phyloP scores from a whole-genome alignment of 306 rosid genomes.

The Quercus bicolor region DNA sequence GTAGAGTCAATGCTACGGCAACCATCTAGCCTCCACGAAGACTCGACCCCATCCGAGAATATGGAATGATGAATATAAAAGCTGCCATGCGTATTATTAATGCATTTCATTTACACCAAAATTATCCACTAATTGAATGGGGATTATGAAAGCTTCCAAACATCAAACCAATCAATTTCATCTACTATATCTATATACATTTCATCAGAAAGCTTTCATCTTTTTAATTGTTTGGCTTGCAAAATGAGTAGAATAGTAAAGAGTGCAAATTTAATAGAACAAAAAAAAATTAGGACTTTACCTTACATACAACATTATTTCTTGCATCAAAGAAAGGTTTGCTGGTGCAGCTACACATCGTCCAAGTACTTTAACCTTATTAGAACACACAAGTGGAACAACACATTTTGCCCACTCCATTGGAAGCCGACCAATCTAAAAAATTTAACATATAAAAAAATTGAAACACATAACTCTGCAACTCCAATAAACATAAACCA shows the following conservation, averaged over 20 bases:
- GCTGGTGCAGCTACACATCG: constrained; percentile 64
- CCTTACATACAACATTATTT: constrained; percentile 64
- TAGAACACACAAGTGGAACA: constrained; percentile 53
- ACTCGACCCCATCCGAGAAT: constrained; percentile 38
- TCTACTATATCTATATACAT: background rate
- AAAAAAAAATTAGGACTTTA: constrained; percentile 6
- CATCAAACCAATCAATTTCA: background rate
- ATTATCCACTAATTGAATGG: background rate
- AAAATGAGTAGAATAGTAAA: background rate
- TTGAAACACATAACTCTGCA: background rate
- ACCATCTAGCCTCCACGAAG: constrained; percentile 67
- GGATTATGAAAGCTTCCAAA: background rate
- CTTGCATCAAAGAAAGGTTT: constrained; percentile 65
- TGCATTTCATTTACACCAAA: constrained; percentile 1
- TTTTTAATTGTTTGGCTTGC: background rate
- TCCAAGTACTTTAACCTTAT: constrained; percentile 54
- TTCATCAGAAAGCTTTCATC: background rate
- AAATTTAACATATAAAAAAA: background rate
- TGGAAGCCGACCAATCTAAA: constrained; percentile 84
- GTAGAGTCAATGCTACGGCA: constrained; percentile 38
- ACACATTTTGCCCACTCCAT: constrained; percentile 83
- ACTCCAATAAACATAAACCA: background rate
- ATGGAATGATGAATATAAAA: constrained; percentile 56
- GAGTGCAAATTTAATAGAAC: background rate
- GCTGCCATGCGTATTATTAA: constrained; percentile 32